Base-by-base conservation (phyloP, 306 rosid species). In the Echinosophora koreensis region DNA sequence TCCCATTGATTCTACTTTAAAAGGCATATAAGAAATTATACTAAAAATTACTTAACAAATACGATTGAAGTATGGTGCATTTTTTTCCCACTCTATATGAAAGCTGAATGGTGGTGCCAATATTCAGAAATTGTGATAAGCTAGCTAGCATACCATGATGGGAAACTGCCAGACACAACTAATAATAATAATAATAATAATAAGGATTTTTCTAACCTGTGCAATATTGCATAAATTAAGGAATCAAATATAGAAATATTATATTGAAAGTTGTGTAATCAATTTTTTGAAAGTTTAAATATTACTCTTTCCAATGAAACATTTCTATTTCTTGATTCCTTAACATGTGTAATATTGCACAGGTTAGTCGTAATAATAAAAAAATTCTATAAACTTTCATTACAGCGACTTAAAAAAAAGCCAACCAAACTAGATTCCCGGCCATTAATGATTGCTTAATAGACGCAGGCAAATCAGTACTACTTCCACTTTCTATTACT, bases 401-500 rank as follows among this genome's bases (percentile, higher is more conserved):
- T 60, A 38, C 52, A 57, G 5, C 74, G 64, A 60, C 75, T 73
- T 55, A 61, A 61, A 60, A 4, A 55, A 3, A 17, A 16, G 77
- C 80, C 82, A 46, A 10, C 84, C 81, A 84, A 84, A 76, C 30
- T 5, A 69, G 73, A 71, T 71, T 55, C 27, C 64, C 30, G 0
- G 9, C 22, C 63, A 71, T 77, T 50, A 66, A 80, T 84, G 74
- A 84, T 77, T 72, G 65, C 74, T 61, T 52, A n/a, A 5, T 22
- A 42, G 82, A 84, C 77, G 44, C 9, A 56, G 27, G 38, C 73
- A 38, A 15, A 30, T 49, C 8, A 50, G 47, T 11, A 42, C 73
- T 64, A 71, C 32, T n/a, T 10, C 84, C 72, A 47, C 62, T 64
- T 64, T 80, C 52, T 3, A 15, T 8, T 14, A 8, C 12, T 17